Evolutionary conservation across 768 basidiomycete species (phyloP).

Genomic region (Suillus americanus): DNA sequence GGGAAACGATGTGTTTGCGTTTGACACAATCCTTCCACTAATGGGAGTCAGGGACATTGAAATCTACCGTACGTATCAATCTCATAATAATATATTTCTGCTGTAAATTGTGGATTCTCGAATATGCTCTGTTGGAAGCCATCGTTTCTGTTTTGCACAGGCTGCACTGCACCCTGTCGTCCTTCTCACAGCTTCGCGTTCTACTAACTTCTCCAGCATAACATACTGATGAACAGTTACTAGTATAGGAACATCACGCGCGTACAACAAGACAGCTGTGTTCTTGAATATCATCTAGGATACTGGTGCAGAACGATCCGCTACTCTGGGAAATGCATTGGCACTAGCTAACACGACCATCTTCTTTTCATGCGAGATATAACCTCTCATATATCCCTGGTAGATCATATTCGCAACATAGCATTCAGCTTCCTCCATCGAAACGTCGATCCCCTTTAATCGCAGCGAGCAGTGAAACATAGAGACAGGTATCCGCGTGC

Average conservation of each 20-base stretch:
- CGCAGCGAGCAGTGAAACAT: conserved; percentile 78
- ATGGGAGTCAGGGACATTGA: no score
- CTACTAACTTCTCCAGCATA: no score
- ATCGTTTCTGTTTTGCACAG: neutral
- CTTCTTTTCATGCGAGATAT: conserved; percentile 94
- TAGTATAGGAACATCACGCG: neutral
- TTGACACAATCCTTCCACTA: no score
- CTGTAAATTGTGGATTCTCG: neutral
- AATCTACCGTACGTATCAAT: neutral
- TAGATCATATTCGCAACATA: conserved; percentile 94
- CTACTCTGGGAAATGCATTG: conserved; percentile 78
- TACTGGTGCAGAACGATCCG: conserved; percentile 58
- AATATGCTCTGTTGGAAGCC: neutral
- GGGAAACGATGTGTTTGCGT: no score
- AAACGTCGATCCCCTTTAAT: conserved; percentile 68
- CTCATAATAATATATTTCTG: neutral
- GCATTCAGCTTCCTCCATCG: conserved; percentile 86
- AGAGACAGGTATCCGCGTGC: conserved; percentile 75
- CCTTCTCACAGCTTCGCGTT: neutral
- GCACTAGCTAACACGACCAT: conserved; percentile 85
- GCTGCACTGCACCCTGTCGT: neutral
- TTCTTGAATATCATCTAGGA: neutral
- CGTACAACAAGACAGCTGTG: neutral
- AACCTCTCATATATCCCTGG: conserved; percentile 89
- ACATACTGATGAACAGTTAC: neutral